Percentiles rank a stretch among this genome's conserved stretches.
Evolutionary conservation across 208 protist species (phyloP).

Genomic region (Crithidia expoeki): DNA sequence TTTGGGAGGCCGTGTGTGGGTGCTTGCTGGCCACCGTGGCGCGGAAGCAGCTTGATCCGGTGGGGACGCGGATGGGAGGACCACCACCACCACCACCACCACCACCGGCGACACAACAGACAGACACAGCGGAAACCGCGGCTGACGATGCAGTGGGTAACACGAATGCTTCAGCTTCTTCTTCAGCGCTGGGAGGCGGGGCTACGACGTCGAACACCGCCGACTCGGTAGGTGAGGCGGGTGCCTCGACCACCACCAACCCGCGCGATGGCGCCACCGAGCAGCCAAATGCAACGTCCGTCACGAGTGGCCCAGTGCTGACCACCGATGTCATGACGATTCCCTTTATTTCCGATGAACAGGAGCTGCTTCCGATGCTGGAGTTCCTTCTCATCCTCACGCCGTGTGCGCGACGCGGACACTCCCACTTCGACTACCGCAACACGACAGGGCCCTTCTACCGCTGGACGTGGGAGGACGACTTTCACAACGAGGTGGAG

Average conservation of each 20-base stretch:
- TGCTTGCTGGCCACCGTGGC: conserved; percentile 33
- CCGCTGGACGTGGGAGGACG: conserved; percentile 84
- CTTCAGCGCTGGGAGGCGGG: not conserved
- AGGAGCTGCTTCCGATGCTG: conserved; percentile 57
- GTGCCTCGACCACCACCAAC: not conserved
- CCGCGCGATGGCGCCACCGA: not conserved
- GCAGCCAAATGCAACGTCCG: not conserved
- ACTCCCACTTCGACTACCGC: conserved; percentile 52
- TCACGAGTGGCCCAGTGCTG: conserved; percentile 18
- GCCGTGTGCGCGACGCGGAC: conserved; percentile 34
- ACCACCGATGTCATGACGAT: conserved; percentile 49
- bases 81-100: not conserved
- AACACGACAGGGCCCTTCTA: conserved; percentile 65
- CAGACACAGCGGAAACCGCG: not conserved
- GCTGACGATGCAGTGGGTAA: not conserved
- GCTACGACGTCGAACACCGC: not conserved
- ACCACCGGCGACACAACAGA: too few species aligned
- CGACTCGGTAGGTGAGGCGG: not conserved
- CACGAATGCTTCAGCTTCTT: not conserved
- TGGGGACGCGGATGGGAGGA: not conserved
- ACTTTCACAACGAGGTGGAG: conserved; percentile 75
- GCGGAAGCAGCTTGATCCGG: conserved; percentile 8
- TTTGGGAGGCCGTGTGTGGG: conserved; percentile 36
- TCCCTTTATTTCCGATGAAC: conserved; percentile 67
- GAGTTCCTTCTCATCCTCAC: conserved; percentile 74